These are phyloP conservation scores for Corylus heterophylla DNA, from an alignment of 306 rosid genomes.

Conservation along the genomic window DNA sequence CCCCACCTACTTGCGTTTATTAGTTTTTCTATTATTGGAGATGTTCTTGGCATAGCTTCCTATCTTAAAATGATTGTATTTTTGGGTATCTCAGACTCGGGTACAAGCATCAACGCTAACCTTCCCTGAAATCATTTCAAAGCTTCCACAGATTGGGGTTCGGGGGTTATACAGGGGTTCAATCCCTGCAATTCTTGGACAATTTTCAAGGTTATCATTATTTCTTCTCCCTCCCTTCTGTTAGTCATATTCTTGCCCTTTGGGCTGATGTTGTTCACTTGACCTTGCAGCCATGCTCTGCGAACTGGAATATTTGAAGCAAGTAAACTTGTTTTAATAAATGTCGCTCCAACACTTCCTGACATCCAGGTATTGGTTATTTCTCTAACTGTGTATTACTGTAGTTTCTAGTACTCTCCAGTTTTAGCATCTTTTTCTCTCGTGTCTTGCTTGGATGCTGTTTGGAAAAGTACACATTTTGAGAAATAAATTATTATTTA, in stretches of 20 bases:
- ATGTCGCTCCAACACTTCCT: conserved; percentile 88
- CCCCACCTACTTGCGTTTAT: not conserved
- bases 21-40: conserved; percentile 9
- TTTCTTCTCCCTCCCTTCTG: conserved; percentile 7
- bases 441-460: conserved; percentile 18
- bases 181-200: conserved; percentile 97
- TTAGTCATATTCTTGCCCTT: conserved; percentile 9
- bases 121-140: conserved; percentile 93
- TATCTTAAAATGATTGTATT: conserved; percentile 22
- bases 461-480: conserved; percentile 15
- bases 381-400: not conserved
- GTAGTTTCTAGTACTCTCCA: not conserved
- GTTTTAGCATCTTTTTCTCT: conserved; percentile 11
- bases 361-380: conserved; percentile 75
- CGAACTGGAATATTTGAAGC: conserved; percentile 99
- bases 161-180: conserved; percentile 93
- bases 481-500: not conserved
- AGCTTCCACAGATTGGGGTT: conserved; percentile 90
- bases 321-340: conserved; percentile 76
- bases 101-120: conserved; percentile 89
- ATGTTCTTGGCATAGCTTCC: conserved; percentile 13
- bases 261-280: conserved; percentile 41
- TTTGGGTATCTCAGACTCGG: conserved; percentile 67
- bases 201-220: conserved; percentile 83
- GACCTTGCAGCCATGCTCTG: conserved; percentile 82